Evolutionary conservation across 2,329 filamentous ascomycete species (phyloP).

Genomic region (Aspergillus neoniger): DNA sequence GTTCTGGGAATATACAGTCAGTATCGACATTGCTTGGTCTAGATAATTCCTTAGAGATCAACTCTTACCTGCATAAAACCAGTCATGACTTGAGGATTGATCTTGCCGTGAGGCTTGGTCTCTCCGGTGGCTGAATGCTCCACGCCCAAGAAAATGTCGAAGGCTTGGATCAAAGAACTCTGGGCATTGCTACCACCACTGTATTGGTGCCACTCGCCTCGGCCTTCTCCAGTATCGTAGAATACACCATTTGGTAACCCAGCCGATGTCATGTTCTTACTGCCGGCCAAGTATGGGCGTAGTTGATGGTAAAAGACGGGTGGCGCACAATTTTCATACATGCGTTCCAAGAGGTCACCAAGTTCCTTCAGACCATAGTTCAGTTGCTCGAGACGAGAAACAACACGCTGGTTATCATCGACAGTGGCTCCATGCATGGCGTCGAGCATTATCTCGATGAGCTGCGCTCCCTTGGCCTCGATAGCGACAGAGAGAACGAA

Average conservation of each 20-base stretch:
- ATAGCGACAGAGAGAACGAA: conserved; percentile 56
- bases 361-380: conserved; percentile 46
- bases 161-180: conserved; percentile 57
- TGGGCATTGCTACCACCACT: conserved; percentile 59
- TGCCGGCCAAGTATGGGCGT: conserved; percentile 55
- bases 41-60: not conserved
- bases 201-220: conserved; percentile 53
- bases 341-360: conserved; percentile 47
- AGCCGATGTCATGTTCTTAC: conserved; percentile 55
- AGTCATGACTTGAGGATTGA: not conserved
- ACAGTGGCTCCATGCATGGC: conserved; percentile 49
- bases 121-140: conserved; percentile 47
- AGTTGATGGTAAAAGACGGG: conserved; percentile 55
- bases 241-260: conserved; percentile 55
- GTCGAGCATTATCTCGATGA: conserved; percentile 34
- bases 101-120: conserved; percentile 11
- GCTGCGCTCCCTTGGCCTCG: conserved; percentile 51
- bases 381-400: conserved; percentile 44
- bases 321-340: conserved; percentile 54
- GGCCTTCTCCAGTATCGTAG: conserved; percentile 53
- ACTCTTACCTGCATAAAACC: conserved; percentile 16
- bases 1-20: conserved; percentile 38
- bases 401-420: conserved; percentile 41
- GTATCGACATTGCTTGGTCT: not conserved
- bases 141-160: conserved; percentile 56